Evolutionary conservation across 768 basidiomycete species (phyloP), one percentile per base, ranked within the genome.

Genomic region (Mycena floridula): DNA sequence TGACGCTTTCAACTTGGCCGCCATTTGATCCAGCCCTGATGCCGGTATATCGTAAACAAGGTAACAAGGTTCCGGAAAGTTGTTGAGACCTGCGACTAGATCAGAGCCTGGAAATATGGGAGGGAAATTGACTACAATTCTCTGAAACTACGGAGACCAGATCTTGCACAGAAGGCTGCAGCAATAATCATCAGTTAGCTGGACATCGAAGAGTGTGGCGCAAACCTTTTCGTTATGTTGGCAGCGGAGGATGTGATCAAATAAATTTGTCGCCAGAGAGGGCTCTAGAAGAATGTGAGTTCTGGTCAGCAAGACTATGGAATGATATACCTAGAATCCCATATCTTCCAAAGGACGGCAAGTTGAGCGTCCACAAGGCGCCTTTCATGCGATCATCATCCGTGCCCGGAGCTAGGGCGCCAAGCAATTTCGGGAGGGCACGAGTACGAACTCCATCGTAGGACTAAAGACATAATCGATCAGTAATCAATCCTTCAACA

Each of bases 301-400:
- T 16, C 28, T 18, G 20, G 18, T 25, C 44, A 36, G 22, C 7
- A 20, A 7, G 26, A 26, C 11, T 26, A 36, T 18, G 15, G 12
- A 15, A 36, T 26, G 20, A 53, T 65, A 42, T 48, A 75, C 74
- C 74, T 44, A 66, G 61, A 9, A 73, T 62, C 1, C 74, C 76
- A 59, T 74, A 77, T 58, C 68, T 72, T 43, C 85, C 82, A 50
- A 90, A 81, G 4, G 70, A 68, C 8, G 80, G 68, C 7, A 72
- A 67, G 54, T 86, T 82, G 24, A 91, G 58, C 4, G 84, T 82
- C 79, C 88, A 91, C 16, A 92, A 62, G 3, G 89, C 87, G 8
- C 92, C 92, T 66, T 96, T 94, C 82, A 92, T 89, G n/a, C 85
- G 75, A 58, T 91, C 89, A 53, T 89, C 88, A 28, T 93, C 89